Percentiles rank a stretch among this genome's conserved stretches.
Evolutionary conservation across 129 eudicot species (phyloP).

Genomic region (Gnaphalium uliginosum): DNA sequence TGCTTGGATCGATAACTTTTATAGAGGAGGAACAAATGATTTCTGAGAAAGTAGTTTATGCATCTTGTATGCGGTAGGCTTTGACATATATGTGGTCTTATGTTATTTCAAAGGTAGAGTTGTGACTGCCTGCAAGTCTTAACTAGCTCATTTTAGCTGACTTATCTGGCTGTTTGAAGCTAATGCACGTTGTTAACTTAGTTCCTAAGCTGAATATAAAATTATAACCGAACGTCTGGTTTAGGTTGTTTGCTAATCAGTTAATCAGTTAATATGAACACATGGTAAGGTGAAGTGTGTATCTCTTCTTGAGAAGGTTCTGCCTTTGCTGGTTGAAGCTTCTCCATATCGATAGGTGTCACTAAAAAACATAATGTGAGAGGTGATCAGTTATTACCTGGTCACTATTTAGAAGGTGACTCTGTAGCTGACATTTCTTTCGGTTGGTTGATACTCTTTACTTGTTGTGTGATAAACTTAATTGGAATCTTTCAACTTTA

Average conservation of each 20-base stretch:
- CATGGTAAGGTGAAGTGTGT: background rate
- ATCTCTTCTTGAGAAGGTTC: slow-evolving; percentile 1
- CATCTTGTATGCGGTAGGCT: background rate
- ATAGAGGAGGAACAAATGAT: background rate
- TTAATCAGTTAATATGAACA: slow-evolving; percentile 3
- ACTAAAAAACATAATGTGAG: background rate
- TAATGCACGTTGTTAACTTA: slow-evolving; percentile 4
- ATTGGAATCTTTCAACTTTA: background rate
- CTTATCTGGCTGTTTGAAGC: slow-evolving; percentile 9
- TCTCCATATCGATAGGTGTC: background rate
- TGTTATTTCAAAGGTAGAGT: slow-evolving; percentile 6
- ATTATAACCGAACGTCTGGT: background rate
- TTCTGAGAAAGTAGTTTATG: background rate
- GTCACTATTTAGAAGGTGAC: slow-evolving; percentile 16
- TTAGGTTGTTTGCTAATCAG: slow-evolving; percentile 11
- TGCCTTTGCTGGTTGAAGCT: slow-evolving; percentile 14
- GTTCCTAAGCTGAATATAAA: slow-evolving; percentile 6
- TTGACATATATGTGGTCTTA: background rate
- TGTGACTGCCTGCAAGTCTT: background rate
- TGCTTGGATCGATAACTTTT: background rate
- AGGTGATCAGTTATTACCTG: slow-evolving; percentile 19
- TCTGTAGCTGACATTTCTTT: slow-evolving; percentile 1
- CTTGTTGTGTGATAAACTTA: background rate
- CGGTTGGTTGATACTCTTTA: background rate
- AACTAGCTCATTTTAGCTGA: background rate